These are phyloP conservation scores for Zoysia japonica DNA, from an alignment of 176 grass and related monocot genomes.

Conservation along the genomic window DNA sequence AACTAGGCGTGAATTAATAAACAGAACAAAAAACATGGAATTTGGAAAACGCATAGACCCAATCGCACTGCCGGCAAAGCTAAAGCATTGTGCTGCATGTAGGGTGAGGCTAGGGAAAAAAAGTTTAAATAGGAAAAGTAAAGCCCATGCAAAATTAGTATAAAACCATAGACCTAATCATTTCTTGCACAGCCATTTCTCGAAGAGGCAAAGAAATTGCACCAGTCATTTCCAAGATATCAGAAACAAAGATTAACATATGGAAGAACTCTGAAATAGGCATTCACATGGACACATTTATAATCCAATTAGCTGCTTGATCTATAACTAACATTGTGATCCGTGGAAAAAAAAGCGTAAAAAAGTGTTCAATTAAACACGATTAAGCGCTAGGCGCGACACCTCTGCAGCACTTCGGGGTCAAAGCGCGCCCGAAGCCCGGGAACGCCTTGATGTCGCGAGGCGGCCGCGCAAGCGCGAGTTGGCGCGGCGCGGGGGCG, in stretches of 20 bases:
- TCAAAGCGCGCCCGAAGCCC: too few relatives aligned
- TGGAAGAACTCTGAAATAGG: background rate
- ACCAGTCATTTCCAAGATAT: slow-evolving; percentile 11
- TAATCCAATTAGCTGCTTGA: background rate
- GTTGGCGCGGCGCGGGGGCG: too few relatives aligned
- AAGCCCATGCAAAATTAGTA: background rate
- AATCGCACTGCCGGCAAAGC: background rate
- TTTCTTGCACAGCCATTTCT: slow-evolving; percentile 17
- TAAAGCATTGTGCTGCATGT: slow-evolving; percentile 8
- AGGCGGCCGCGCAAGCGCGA: too few relatives aligned
- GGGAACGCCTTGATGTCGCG: too few relatives aligned
- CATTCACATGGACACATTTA: background rate
- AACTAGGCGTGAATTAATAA: background rate
- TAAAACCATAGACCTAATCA: slow-evolving; percentile 16
- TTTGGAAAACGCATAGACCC: slow-evolving; percentile 11
- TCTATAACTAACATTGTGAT: background rate
- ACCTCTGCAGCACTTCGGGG: too few relatives aligned
- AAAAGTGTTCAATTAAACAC: too few relatives aligned
- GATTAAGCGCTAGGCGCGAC: too few relatives aligned
- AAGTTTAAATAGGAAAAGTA: slow-evolving; percentile 25
- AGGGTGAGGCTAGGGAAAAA: background rate
- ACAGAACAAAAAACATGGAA: background rate
- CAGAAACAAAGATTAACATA: slow-evolving; percentile 1
- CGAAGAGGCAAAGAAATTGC: background rate
- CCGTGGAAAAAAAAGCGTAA: too few relatives aligned